These are phyloP conservation scores for Nitzschia putrida DNA, from an alignment of 108 stramenopile genomes.

Conservation along the genomic window DNA sequence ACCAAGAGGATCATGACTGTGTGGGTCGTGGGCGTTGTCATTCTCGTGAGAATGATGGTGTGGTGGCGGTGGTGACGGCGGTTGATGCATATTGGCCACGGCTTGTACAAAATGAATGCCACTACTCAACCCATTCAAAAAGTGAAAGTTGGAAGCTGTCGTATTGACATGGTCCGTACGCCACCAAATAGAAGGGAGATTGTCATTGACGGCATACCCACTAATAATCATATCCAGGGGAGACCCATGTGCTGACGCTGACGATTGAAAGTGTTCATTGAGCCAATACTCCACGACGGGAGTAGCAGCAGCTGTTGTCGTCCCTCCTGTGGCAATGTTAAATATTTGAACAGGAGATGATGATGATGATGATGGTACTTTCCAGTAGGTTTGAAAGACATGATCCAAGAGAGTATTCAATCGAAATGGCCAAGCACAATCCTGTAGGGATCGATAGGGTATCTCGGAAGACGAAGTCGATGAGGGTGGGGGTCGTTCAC, in stretches of 20 bases:
- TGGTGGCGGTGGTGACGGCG: neutral
- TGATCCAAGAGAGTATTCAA: slow-evolving; percentile 17
- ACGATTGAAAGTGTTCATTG: slow-evolving; percentile 28
- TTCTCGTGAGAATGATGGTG: neutral
- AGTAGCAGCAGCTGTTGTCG: slow-evolving; percentile 44
- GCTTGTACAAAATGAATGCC: slow-evolving; percentile 16
- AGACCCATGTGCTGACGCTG: neutral
- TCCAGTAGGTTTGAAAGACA: neutral
- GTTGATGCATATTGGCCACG: neutral
- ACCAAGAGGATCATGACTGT: too few relatives aligned
- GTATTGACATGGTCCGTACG: slow-evolving; percentile 11
- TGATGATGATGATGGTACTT: too few relatives aligned
- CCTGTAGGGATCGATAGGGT: slow-evolving; percentile 25
- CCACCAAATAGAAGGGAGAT: slow-evolving; percentile 22
- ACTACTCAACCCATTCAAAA: neutral
- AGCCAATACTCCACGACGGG: slow-evolving; percentile 49
- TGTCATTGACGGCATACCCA: slow-evolving; percentile 74
- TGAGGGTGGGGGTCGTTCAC: slow-evolving; percentile 29
- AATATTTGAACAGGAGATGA: neutral
- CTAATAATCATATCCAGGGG: slow-evolving; percentile 67
- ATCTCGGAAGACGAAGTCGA: too few relatives aligned
- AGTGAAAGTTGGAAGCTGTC: slow-evolving; percentile 13
- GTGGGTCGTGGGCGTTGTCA: too few relatives aligned
- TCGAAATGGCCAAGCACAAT: slow-evolving; percentile 61
- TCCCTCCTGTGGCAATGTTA: slow-evolving; percentile 63